These are phyloP conservation scores for Ulmus americana DNA, from an alignment of 331 rosid genomes.

Conservation along the genomic window DNA sequence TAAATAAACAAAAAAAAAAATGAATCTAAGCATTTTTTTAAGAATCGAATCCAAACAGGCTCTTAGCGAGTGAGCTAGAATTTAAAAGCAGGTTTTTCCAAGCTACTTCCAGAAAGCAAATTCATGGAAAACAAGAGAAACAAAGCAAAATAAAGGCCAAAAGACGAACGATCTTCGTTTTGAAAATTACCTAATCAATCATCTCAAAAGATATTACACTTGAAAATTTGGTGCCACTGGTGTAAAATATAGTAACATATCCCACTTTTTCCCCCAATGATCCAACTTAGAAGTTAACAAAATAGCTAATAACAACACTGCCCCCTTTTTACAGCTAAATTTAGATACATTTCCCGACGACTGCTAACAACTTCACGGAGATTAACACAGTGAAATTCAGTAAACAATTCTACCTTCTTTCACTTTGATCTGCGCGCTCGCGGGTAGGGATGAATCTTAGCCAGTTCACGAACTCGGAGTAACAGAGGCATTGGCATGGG, in stretches of 20 bases:
- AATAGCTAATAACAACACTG: constrained; percentile 12
- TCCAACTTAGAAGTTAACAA: constrained; percentile 18
- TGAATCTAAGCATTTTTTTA: not conserved
- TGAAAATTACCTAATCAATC: not conserved
- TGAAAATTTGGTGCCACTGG: constrained; percentile 26
- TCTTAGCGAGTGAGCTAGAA: too few relatives aligned
- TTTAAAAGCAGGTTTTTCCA: too few relatives aligned
- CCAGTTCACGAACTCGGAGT: constrained; percentile 68
- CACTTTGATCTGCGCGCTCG: constrained; percentile 58
- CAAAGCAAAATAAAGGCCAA: not conserved
- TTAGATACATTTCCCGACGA: constrained; percentile 36
- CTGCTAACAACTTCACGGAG: constrained; percentile 22
- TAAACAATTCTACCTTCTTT: constrained; percentile 37
- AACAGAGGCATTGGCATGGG: constrained; percentile 58
- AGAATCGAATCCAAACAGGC: not conserved
- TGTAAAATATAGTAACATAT: constrained; percentile 8
- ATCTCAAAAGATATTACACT: constrained; percentile 24
- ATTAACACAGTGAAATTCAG: constrained; percentile 24
- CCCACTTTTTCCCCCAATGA: not conserved
- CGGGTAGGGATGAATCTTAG: constrained; percentile 82
- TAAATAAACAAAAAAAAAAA: too few relatives aligned
- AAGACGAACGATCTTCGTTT: not conserved
- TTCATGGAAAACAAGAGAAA: too few relatives aligned
- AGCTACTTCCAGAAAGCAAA: too few relatives aligned
- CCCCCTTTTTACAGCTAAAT: constrained; percentile 39